Percentiles rank a stretch among this genome's conserved stretches.
Conservation (phyloP, 345 rosid genomes). For the Salix purpurea region DNA sequence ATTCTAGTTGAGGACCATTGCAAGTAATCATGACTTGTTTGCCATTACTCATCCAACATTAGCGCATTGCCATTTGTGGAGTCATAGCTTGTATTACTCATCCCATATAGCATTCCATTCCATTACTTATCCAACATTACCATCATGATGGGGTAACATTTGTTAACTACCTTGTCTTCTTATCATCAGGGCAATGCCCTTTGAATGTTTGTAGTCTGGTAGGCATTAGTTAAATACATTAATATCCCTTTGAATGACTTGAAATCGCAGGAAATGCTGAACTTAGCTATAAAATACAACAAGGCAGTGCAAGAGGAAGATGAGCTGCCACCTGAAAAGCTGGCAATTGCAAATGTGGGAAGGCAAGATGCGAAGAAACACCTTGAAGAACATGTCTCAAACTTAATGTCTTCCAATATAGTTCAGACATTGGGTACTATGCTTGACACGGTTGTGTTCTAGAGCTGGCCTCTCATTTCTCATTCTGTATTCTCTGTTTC, state of each 20-base stretch:
- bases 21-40: background rate
- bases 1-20: background rate
- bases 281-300: conserved; percentile 73
- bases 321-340: conserved; percentile 88
- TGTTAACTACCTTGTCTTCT: too few relatives aligned
- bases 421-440: conserved; percentile 95
- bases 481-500: background rate
- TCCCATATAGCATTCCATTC: background rate
- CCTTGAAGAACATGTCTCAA: conserved; percentile 90
- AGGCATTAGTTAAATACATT: background rate
- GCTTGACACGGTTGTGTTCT: conserved; percentile 95
- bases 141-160: background rate
- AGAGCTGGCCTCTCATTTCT: background rate
- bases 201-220: background rate
- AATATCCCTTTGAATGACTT: background rate
- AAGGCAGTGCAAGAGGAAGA: conserved; percentile 99
- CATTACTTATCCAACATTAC: background rate
- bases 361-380: conserved; percentile 99
- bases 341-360: conserved; percentile 90
- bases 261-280: conserved; percentile 79
- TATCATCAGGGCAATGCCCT: background rate
- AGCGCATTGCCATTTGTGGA: background rate
- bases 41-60: background rate
- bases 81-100: background rate
- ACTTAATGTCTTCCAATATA: conserved; percentile 97